Evolutionary conservation across 164 flowering plant genomes (phyloP), one percentile per base, ranked within the genome.

Genomic region (Santalum album): DNA sequence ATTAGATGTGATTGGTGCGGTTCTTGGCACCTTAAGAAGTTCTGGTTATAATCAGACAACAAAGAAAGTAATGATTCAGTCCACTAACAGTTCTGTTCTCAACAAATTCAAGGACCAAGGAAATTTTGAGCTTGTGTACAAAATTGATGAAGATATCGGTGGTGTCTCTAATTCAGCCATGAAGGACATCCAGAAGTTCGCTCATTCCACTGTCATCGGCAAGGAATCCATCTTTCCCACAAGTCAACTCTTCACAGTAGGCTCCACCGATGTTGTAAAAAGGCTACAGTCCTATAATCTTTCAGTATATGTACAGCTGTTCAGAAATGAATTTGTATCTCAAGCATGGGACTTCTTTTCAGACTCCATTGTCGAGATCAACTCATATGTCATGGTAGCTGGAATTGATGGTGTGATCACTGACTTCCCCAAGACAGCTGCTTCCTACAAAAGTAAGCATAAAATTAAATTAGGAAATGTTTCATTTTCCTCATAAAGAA

Each of bases 271-370:
- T 35, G 56, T 78, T 36, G 86, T 86, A 19, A n/a, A 54, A n/a
- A 86, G 60, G 70, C 64, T 94, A 19, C 78, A 81, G 10, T 56
- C 79, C 0, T 57, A 52, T 53, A 69, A 73, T 36, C 78, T 94
- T 35, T 12, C 77, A 0, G 97, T 81, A 19, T 87, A 79, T 56
- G 94, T 69, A 4, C 67, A 72, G 51, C 16, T 56, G 27, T 84
- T 94, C 72, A 59, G 36, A 19, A 90, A 94, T 69, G 99, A 94
- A 71, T 94, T 82, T 64, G 69, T 75, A 12, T 75, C 87, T 58
- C 92, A 85, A 68, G 75, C 96, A 45, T 86, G 83, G 90, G 99
- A 94, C 68, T 86, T 75, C 80, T 82, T 74, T 67, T 75, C 96
- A 0, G 99, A 94, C 62, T 60, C 96, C 11, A 59, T 60, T 11